Evolutionary conservation across 192 early-diverging fungal genomes (phyloP).

Genomic region (Entomortierella chlamydospora): DNA sequence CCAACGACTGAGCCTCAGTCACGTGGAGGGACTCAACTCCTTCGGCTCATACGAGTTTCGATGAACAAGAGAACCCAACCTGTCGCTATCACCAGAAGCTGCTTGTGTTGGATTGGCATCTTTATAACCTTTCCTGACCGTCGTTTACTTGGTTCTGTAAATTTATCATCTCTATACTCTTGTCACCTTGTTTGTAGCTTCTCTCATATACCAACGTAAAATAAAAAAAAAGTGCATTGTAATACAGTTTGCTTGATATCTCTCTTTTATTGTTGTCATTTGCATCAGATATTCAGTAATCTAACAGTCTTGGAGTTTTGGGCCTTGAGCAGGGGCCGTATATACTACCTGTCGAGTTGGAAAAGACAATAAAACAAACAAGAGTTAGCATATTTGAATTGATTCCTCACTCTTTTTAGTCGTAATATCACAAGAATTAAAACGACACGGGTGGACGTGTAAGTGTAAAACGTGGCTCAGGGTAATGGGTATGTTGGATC

Average conservation of each 20-base stretch:
- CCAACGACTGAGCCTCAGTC: conserved; percentile 57
- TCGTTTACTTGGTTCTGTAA: conserved; percentile 36
- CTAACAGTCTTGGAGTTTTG: no score
- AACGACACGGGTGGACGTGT: no score
- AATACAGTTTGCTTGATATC: background rate
- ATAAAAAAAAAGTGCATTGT: background rate
- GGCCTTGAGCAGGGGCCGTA: no score
- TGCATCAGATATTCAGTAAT: no score
- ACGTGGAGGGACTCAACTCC: conserved; percentile 43
- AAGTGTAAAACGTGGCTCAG: conserved; percentile 26
- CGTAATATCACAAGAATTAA: no score
- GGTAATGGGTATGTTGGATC: conserved; percentile 56
- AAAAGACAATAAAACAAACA: no score
- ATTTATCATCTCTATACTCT: conserved; percentile 27
- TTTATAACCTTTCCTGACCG: conserved; percentile 39
- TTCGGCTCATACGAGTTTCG: conserved; percentile 66
- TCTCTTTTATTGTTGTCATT: no score
- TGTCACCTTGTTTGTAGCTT: background rate
- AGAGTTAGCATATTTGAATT: no score
- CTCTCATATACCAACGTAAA: background rate
- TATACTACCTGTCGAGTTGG: no score
- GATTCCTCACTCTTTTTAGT: no score
- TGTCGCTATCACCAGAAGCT: background rate
- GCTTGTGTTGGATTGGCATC: background rate
- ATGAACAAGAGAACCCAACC: conserved; percentile 28